A percentile compares a stretch with the other conserved stretches of the same genome.
These are phyloP conservation scores for Huiozyma sinensis DNA, from an alignment of 805 yeast genomes.

Conservation along the genomic window DNA sequence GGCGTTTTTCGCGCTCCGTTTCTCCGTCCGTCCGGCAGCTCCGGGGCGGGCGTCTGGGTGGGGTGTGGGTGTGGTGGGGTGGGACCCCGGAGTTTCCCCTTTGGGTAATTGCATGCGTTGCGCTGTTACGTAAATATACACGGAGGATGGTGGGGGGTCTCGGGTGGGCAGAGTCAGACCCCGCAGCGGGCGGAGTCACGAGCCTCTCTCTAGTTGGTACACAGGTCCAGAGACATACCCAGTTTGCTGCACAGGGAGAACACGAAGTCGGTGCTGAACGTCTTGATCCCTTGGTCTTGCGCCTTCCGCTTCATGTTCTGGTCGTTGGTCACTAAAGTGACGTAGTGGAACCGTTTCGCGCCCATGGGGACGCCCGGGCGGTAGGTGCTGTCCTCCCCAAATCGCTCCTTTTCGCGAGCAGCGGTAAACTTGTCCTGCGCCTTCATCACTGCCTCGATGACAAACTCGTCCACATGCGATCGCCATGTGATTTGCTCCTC, in stretches of 20 bases:
- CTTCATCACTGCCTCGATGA: slow-evolving; percentile 39
- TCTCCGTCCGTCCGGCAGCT: too few relatives aligned
- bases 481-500: slow-evolving; percentile 67
- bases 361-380: neutral
- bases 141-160: too few relatives aligned
- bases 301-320: slow-evolving; percentile 60
- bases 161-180: too few relatives aligned
- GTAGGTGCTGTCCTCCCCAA: neutral
- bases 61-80: too few relatives aligned
- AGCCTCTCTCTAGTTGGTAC: slow-evolving; percentile 7
- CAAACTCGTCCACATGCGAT: slow-evolving; percentile 59
- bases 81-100: too few relatives aligned
- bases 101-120: too few relatives aligned
- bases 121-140: too few relatives aligned
- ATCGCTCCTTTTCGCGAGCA: neutral
- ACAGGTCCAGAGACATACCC: slow-evolving; percentile 5
- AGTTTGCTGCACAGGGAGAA: slow-evolving; percentile 23
- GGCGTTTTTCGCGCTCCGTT: too few relatives aligned
- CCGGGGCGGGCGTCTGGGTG: too few relatives aligned
- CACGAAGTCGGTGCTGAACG: slow-evolving; percentile 27
- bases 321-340: slow-evolving; percentile 64
- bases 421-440: slow-evolving; percentile 9
- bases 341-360: slow-evolving; percentile 34
- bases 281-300: slow-evolving; percentile 20
- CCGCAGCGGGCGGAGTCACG: too few relatives aligned